These are phyloP conservation scores for Fusarium agapanthi DNA, from an alignment of 2,329 filamentous ascomycete species.

Conservation along the genomic window DNA sequence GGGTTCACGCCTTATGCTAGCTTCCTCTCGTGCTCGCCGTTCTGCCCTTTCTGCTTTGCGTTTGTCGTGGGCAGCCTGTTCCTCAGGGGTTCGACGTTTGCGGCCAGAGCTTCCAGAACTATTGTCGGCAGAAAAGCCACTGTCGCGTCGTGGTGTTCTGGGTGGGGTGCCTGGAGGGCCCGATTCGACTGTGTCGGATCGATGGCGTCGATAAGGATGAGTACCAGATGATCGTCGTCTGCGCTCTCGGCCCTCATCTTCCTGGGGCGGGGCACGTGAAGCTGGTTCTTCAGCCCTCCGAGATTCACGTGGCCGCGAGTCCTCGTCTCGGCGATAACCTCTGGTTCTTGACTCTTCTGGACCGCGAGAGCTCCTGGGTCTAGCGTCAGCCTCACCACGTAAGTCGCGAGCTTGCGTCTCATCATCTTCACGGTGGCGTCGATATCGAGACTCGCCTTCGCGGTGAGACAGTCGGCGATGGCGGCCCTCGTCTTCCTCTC, in stretches of 20 bases:
- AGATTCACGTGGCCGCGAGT: conserved; percentile 22
- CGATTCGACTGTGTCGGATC: conserved; percentile 51
- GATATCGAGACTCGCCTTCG: conserved; percentile 35
- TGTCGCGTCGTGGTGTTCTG: conserved; percentile 56
- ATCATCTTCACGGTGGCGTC: conserved; percentile 29
- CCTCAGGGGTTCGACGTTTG: conserved; percentile 56
- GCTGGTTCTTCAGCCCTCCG: conserved; percentile 23
- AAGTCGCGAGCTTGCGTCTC: conserved; percentile 22
- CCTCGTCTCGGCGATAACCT: conserved; percentile 33
- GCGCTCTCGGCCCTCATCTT: conserved; percentile 34
- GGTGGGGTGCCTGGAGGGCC: conserved; percentile 47
- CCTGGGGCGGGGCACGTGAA: conserved; percentile 15
- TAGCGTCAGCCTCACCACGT: conserved; percentile 26
- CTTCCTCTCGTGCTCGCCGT: conserved; percentile 39
- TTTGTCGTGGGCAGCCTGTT: conserved; percentile 60
- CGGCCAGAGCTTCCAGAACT: conserved; percentile 47
- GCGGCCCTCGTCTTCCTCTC: conserved; percentile 41
- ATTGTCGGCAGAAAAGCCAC: conserved; percentile 54
- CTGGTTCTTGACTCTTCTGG: conserved; percentile 25
- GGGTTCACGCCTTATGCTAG: conserved; percentile 35
- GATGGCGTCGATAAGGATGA: conserved; percentile 49
- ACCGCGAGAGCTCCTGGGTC: conserved; percentile 19
- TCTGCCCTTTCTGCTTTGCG: conserved; percentile 56
- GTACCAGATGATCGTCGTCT: conserved; percentile 35
- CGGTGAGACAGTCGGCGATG: conserved; percentile 28